These are phyloP conservation scores for Neurospora tetraspora DNA, from an alignment of 495 filamentous ascomycete species.

Conservation along the genomic window DNA sequence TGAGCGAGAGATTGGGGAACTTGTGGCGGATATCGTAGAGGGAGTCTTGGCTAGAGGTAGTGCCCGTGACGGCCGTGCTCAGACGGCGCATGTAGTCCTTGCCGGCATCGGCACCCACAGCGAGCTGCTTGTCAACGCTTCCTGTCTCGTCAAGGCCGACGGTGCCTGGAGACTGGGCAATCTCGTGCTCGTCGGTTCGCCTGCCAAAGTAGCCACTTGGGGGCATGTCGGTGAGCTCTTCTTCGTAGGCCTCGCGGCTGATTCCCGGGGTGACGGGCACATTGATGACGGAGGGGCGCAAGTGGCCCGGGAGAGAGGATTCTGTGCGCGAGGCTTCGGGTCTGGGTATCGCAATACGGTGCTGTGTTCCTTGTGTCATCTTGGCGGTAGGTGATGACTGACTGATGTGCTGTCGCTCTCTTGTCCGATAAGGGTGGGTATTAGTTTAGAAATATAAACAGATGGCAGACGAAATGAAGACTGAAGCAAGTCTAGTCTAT, in stretches of 20 bases:
- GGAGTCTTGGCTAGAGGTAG: slow-evolving; percentile 28
- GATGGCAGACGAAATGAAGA: not conserved
- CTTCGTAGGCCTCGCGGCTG: slow-evolving; percentile 25
- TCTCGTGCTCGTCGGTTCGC: slow-evolving; percentile 18
- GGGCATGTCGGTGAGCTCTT: slow-evolving; percentile 8
- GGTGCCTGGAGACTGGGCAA: slow-evolving; percentile 13
- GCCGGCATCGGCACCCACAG: slow-evolving; percentile 43
- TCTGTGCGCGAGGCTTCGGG: slow-evolving; percentile 6
- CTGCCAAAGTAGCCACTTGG: slow-evolving; percentile 31
- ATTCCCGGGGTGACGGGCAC: slow-evolving; percentile 45
- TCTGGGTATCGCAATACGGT: not conserved
- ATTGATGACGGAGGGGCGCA: slow-evolving; percentile 19
- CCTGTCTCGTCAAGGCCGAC: slow-evolving; percentile 4
- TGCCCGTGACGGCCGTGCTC: slow-evolving; percentile 38
- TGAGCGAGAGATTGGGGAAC: slow-evolving; percentile 60
- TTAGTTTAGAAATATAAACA: not conserved
- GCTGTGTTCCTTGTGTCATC: not conserved
- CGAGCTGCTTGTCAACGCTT: slow-evolving; percentile 35
- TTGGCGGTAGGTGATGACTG: not conserved
- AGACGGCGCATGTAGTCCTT: slow-evolving; percentile 55
- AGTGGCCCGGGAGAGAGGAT: slow-evolving; percentile 25
- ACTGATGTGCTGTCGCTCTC: not conserved
- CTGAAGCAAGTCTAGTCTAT: not conserved
- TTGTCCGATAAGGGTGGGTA: not conserved
- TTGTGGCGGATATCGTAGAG: slow-evolving; percentile 47